These are phyloP conservation scores for Salix brachista DNA, from an alignment of 345 rosid species.

Conservation along the genomic window DNA sequence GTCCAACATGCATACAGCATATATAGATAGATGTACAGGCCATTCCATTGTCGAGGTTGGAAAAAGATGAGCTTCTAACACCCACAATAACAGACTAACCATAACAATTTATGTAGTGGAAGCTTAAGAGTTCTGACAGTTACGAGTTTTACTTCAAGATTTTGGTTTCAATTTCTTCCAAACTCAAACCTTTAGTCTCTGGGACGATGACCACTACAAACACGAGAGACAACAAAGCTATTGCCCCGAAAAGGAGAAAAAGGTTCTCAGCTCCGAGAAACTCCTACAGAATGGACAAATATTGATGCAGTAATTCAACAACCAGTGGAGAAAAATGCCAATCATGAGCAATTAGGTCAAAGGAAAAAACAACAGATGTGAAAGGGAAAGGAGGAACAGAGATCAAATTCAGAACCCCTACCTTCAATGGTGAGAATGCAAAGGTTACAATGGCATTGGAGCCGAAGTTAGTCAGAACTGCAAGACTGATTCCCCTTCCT, in stretches of 20 bases:
- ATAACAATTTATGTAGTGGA: not conserved
- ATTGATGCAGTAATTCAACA: not conserved
- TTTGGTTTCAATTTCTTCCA: slow-evolving; percentile 90
- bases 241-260: slow-evolving; percentile 79
- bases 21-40: no score
- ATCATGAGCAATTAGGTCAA: not conserved
- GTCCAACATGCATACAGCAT: not conserved
- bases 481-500: slow-evolving; percentile 35
- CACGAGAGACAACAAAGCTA: slow-evolving; percentile 63
- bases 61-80: not conserved
- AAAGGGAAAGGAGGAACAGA: not conserved
- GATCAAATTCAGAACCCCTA: not conserved
- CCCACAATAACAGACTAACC: not conserved
- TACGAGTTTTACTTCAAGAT: slow-evolving; percentile 45
- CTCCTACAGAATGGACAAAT: slow-evolving; percentile 52
- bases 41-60: not conserved
- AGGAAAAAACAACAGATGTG: not conserved
- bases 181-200: slow-evolving; percentile 93
- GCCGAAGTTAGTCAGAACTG: slow-evolving; percentile 35
- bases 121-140: not conserved
- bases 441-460: slow-evolving; percentile 35
- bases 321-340: not conserved
- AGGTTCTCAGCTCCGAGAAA: slow-evolving; percentile 78
- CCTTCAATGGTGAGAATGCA: slow-evolving; percentile 33
- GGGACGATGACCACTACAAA: slow-evolving; percentile 62